Percentiles rank a stretch among this genome's conserved stretches.
Conservation (phyloP, 345 rosid genomes). For the Eucalyptus cloeziana region DNA sequence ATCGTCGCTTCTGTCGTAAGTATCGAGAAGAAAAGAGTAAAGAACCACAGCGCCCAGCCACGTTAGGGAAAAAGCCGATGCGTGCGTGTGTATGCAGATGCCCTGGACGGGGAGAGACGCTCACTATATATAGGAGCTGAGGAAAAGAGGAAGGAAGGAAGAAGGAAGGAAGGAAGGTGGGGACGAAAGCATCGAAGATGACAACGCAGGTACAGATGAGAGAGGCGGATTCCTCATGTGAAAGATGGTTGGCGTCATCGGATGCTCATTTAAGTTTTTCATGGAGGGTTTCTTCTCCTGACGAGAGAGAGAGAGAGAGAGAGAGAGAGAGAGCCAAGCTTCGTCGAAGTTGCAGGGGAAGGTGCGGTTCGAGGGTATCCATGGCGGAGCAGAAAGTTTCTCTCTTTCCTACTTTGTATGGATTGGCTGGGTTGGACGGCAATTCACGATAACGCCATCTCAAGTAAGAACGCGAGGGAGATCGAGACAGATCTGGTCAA, state of each 20-base stretch:
- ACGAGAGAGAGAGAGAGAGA: not conserved
- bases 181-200: not conserved
- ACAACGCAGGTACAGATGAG: constrained; percentile 13
- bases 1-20: not conserved
- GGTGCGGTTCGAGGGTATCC: not conserved
- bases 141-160: not conserved
- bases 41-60: not conserved
- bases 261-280: not conserved
- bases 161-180: not conserved
- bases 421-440: not conserved
- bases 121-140: not conserved
- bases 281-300: not conserved
- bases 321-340: constrained; percentile 6
- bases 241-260: not conserved
- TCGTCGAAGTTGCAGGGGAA: constrained; percentile 44
- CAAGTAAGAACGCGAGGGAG: not conserved
- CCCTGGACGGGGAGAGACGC: not conserved
- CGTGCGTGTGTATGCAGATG: not conserved
- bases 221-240: not conserved
- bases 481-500: not conserved
- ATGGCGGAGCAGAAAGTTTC: not conserved
- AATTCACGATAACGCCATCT: not conserved
- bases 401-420: not conserved
- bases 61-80: not conserved
- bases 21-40: not conserved